Percentiles rank a stretch among this genome's conserved stretches.
phyloP scores from a whole-genome alignment of 139 green algal species.

The Pycnococcus provasolii region DNA sequence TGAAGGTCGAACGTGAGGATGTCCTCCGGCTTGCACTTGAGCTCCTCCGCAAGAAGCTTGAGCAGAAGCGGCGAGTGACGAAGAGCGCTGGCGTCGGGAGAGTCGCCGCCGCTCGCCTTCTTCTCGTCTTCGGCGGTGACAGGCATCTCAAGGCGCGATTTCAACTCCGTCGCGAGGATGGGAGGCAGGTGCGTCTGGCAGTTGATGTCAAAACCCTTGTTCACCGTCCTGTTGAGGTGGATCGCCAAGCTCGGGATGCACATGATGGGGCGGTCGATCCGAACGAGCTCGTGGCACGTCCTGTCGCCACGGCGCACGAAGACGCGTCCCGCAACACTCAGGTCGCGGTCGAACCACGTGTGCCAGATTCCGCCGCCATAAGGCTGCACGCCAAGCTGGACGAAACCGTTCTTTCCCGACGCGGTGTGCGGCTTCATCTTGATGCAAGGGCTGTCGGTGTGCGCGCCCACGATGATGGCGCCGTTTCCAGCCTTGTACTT shows the following conservation, averaged over 20 bases:
- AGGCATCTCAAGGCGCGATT: conserved; percentile 2
- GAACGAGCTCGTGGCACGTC: conserved; percentile 21
- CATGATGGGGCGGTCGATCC: conserved; percentile 55
- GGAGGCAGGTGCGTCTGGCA: conserved; percentile 72
- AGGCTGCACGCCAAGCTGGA: conserved; percentile 69
- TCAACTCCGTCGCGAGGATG: conserved; percentile 56
- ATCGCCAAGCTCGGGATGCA: conserved; percentile 67
- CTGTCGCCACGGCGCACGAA: conserved; percentile 12
- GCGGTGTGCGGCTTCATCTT: conserved; percentile 56
- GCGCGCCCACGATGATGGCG: conserved; percentile 84
- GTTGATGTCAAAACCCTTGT: conserved; percentile 86
- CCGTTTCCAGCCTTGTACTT: conserved; percentile 68
- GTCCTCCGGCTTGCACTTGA: conserved; percentile 44
- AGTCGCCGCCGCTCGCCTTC: conserved; percentile 6
- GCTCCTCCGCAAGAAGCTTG: conserved; percentile 58
- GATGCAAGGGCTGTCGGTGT: conserved; percentile 71
- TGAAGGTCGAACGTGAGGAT: conserved; percentile 96
- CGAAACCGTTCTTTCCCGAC: conserved; percentile 45
- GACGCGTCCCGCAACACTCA: conserved; percentile 60
- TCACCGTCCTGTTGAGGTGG: conserved; percentile 69
- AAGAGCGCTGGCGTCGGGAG: background rate
- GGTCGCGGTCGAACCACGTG: conserved; percentile 96
- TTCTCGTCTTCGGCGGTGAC: background rate
- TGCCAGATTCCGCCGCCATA: conserved; percentile 93
- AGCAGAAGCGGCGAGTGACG: conserved; percentile 66